Percentiles rank a stretch among this genome's conserved stretches.
Evolutionary conservation across 2,329 filamentous ascomycete genomes (phyloP).

Genomic region (Microsporum ferrugineum): DNA sequence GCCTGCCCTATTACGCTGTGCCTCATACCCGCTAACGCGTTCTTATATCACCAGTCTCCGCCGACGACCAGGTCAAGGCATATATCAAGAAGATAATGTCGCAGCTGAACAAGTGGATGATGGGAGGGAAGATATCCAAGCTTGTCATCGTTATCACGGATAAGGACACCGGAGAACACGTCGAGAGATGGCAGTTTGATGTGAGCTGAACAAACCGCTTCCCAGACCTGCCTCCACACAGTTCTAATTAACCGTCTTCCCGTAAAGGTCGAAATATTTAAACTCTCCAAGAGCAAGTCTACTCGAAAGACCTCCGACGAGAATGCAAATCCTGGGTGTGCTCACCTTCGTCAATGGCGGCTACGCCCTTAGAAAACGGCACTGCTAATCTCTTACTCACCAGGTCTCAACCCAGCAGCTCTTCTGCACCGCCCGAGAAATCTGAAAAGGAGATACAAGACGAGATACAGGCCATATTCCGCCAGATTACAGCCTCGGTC

Average conservation of each 20-base stretch:
- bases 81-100: conserved; percentile 99
- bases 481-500: conserved; percentile 94
- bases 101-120: conserved; percentile 96
- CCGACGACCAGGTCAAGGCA: conserved; percentile 95
- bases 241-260: neutral
- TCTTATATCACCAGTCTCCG: conserved; percentile 52
- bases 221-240: neutral
- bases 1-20: conserved; percentile 12
- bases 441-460: conserved; percentile 87
- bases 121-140: conserved; percentile 91
- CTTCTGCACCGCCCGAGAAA: conserved; percentile 48
- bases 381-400: neutral
- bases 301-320: conserved; percentile 41
- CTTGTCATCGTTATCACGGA: conserved; percentile 92
- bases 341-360: neutral
- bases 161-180: conserved; percentile 91
- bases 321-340: conserved; percentile 47
- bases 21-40: neutral
- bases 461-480: conserved; percentile 92
- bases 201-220: conserved; percentile 37
- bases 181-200: conserved; percentile 97
- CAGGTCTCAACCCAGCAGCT: conserved; percentile 4
- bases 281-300: conserved; percentile 36
- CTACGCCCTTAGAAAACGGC: neutral
- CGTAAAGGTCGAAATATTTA: neutral